Base-by-base conservation (phyloP, 805 yeast genomes). In the Huiozyma naganishii region DNA sequence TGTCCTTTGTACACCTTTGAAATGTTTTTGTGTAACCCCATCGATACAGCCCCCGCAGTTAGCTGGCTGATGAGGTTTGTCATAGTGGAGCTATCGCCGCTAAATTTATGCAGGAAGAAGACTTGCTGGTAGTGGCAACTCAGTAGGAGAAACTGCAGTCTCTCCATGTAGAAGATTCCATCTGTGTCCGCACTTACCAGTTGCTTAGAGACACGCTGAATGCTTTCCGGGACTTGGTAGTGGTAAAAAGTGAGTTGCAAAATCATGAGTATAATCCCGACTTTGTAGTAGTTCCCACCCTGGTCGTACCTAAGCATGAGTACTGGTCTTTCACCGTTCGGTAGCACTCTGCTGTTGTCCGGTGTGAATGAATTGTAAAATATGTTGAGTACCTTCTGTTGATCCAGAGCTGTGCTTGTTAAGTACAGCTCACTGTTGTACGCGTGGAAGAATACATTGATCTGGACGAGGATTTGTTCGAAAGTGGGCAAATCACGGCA, bases 1-100 rank as follows among this genome's bases (percentile, higher is more conserved):
- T 51, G 47, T 7, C 39, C 45, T 6, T 41, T 36, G 32, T 50
- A 55, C 1, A 52, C n/a, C 10, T 40, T 30, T 6, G 43, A 41
- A n/a, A 56, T 51, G 41, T 55, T 45, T 6, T 44, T 43, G 40
- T 58, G 50, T 17, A 62, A 45, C 2, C 64, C 64, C 17, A 61
- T 29, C 2, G 49, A 42, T 8, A 52, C 12, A 1, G 58, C 48
- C 4, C 55, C 45, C 9, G 49, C 39, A 2, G 50, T 41, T 39
- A 61, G 32, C 7, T 38, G 37, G 10, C 50, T 46, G 2, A 48
- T 42, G 12, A 58, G 11, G 7, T 43, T 39, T 8, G 51, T 40
- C 8, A 53, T 8, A 11, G 33, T 30, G 5, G 11, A 9, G n/a
- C 9, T 27, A 41, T 55, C 54, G 1, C 61, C 42, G 27, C 50